phyloP scores from a whole-genome alignment of 768 basidiomycete species.

The Pholiota molesta region DNA sequence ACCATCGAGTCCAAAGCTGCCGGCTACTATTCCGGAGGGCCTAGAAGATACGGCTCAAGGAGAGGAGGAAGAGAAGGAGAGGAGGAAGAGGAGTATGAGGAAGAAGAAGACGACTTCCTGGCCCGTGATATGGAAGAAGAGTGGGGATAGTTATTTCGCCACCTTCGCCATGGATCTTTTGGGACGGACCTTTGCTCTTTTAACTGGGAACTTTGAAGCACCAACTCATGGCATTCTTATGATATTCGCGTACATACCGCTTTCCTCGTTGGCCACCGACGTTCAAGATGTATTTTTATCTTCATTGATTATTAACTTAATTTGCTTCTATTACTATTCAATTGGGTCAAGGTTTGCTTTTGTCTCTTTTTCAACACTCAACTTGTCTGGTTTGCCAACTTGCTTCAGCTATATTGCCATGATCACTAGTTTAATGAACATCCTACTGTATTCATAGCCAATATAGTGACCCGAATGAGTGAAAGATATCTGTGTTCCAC shows the following conservation, averaged over 20 bases:
- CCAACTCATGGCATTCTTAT: neutral
- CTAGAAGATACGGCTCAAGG: slow-evolving; percentile 26
- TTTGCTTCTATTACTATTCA: neutral
- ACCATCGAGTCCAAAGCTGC: neutral
- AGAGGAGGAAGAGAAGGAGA: slow-evolving; percentile 39
- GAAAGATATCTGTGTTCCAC: neutral
- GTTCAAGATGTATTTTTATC: slow-evolving; percentile 9
- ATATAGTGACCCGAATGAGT: slow-evolving; percentile 6
- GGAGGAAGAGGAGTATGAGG: slow-evolving; percentile 52
- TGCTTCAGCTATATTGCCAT: neutral
- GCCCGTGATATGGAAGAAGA: slow-evolving; percentile 80
- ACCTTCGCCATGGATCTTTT: neutral
- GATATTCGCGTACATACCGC: neutral
- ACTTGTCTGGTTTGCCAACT: neutral
- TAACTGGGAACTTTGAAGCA: neutral
- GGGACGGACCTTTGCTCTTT: neutral
- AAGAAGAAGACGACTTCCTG: slow-evolving; percentile 75
- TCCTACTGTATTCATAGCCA: slow-evolving; percentile 7
- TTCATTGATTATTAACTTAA: slow-evolving; percentile 11
- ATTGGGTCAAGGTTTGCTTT: neutral
- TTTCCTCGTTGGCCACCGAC: neutral
- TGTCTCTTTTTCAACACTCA: neutral
- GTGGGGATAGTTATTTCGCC: slow-evolving; percentile 55
- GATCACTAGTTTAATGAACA: neutral
- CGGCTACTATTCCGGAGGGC: slow-evolving; percentile 15